phyloP scores from a whole-genome alignment of 1,284 basidiomycete species.

The Tremellales sp. region DNA sequence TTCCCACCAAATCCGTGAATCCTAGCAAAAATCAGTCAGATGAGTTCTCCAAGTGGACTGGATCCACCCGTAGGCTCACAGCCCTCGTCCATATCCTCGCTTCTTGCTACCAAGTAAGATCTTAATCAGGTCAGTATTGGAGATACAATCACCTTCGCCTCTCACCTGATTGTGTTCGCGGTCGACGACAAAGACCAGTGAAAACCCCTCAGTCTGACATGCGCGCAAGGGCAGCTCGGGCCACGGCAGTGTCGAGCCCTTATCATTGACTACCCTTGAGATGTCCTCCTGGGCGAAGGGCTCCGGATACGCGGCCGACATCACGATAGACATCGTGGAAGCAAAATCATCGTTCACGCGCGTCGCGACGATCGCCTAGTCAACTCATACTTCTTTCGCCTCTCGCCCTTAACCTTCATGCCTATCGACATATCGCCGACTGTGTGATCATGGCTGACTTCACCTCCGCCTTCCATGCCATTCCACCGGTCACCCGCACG shows the following conservation, averaged over 20 bases:
- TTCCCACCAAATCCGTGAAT: slow-evolving; percentile 74
- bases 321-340: too few species aligned
- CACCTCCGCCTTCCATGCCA: slow-evolving; percentile 11
- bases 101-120: slow-evolving; percentile 67
- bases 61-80: slow-evolving; percentile 50
- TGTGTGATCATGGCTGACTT: slow-evolving; percentile 28
- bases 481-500: slow-evolving; percentile 33
- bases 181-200: slow-evolving; percentile 51
- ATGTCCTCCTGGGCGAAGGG: too few species aligned
- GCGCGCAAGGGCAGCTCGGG: too few species aligned
- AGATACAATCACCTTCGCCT: slow-evolving; percentile 19
- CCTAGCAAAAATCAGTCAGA: slow-evolving; percentile 47
- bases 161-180: slow-evolving; percentile 30
- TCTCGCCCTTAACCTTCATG: too few species aligned
- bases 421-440: too few species aligned
- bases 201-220: too few species aligned
- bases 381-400: too few species aligned
- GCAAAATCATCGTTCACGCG: too few species aligned
- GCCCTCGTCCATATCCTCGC: slow-evolving; percentile 61
- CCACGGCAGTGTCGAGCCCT: too few species aligned
- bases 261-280: too few species aligned
- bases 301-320: too few species aligned
- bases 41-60: not conserved
- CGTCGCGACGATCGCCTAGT: too few species aligned
- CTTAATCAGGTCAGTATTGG: slow-evolving; percentile 26